These are phyloP conservation scores for Vitis hybrid DNA, from an alignment of 177 flowering plant genomes.

Conservation along the genomic window DNA sequence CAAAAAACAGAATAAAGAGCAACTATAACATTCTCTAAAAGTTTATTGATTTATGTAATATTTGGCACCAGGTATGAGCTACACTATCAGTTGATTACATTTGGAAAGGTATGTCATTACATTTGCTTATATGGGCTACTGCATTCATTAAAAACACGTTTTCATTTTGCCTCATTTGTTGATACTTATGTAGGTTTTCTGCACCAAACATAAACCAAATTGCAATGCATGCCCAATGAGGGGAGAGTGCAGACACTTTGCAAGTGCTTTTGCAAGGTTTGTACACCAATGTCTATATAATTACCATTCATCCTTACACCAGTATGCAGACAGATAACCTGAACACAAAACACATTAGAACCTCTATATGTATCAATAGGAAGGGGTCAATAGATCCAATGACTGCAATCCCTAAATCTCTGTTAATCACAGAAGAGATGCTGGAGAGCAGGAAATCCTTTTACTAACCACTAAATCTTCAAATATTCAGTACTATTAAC, in stretches of 20 bases:
- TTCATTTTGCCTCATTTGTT: constrained; percentile 2
- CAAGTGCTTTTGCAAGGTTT: constrained; percentile 91
- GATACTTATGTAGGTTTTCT: constrained; percentile 63
- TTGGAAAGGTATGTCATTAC: constrained; percentile 73
- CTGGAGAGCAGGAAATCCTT: not conserved
- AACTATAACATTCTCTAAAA: not conserved
- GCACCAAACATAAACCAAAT: constrained; percentile 87
- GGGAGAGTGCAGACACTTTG: constrained; percentile 85
- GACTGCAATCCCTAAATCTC: too few relatives aligned
- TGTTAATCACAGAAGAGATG: not conserved
- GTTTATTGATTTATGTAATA: constrained; percentile 9
- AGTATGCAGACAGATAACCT: not conserved
- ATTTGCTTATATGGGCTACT: not conserved
- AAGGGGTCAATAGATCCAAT: too few relatives aligned
- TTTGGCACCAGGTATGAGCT: constrained; percentile 71
- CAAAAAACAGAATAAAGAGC: not conserved
- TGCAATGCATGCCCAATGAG: constrained; percentile 96
- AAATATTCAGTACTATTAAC: not conserved
- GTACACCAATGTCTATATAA: constrained; percentile 1
- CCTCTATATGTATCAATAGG: not conserved
- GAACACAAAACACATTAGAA: not conserved
- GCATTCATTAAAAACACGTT: not conserved
- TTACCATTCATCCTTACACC: not conserved
- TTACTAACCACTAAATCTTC: not conserved
- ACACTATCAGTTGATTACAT: constrained; percentile 93